phyloP scores from a whole-genome alignment of 345 rosid genomes.

The Heritiera littoralis region DNA sequence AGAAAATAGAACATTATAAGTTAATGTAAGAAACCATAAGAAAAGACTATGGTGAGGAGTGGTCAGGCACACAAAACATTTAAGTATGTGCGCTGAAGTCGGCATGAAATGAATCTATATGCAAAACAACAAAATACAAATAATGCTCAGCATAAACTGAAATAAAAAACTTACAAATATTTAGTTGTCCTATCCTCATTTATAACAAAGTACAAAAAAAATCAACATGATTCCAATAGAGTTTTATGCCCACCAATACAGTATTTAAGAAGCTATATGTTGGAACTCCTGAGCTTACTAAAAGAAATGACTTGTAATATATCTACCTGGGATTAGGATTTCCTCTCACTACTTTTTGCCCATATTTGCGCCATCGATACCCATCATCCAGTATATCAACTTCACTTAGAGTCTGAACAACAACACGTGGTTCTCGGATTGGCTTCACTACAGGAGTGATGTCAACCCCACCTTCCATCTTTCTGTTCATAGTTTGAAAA shows the following conservation, averaged over 20 bases:
- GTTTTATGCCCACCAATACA: not conserved
- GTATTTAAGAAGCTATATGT: not conserved
- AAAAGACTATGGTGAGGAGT: not conserved
- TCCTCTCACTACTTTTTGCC: slow-evolving; percentile 97
- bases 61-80: not conserved
- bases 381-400: slow-evolving; percentile 98
- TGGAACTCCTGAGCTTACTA: slow-evolving; percentile 1
- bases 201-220: not conserved
- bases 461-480: slow-evolving; percentile 75
- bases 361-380: slow-evolving; percentile 99
- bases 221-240: not conserved
- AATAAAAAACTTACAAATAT: not conserved
- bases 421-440: slow-evolving; percentile 95
- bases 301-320: not conserved
- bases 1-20: not conserved
- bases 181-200: not conserved
- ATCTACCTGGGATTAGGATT: slow-evolving; percentile 97
- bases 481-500: slow-evolving; percentile 52
- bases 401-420: slow-evolving; percentile 96
- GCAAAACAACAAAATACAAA: slow-evolving; percentile 10
- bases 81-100: not conserved
- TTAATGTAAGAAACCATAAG: not conserved
- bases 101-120: not conserved
- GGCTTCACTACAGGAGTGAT: slow-evolving; percentile 92
- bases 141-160: slow-evolving; percentile 1